Percentiles rank a stretch among this genome's conserved stretches.
These are phyloP conservation scores for Diaporthe eres DNA, from an alignment of 2,329 filamentous ascomycete species.

Conservation along the genomic window DNA sequence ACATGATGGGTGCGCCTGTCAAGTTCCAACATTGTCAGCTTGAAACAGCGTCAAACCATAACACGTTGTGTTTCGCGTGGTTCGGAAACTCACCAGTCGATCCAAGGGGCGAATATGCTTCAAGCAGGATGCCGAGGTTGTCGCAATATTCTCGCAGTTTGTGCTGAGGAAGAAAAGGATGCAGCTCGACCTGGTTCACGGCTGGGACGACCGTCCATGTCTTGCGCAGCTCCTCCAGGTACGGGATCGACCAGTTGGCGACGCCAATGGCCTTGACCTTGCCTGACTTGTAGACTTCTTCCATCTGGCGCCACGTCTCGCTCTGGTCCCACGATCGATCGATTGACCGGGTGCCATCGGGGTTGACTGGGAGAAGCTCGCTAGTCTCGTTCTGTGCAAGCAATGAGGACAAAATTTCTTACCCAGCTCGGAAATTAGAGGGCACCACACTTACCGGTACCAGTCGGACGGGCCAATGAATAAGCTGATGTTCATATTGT, in stretches of 20 bases:
- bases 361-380: conserved; percentile 45
- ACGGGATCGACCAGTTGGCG: conserved; percentile 49
- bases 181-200: conserved; percentile 49
- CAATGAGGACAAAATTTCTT: not conserved
- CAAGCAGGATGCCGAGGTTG: conserved; percentile 52
- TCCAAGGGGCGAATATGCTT: conserved; percentile 53
- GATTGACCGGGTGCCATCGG: conserved; percentile 47
- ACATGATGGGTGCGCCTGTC: conserved; percentile 32
- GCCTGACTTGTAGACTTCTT: conserved; percentile 34
- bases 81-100: conserved; percentile 2
- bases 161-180: conserved; percentile 55
- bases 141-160: conserved; percentile 53
- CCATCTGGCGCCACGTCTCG: conserved; percentile 32
- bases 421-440: not conserved
- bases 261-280: conserved; percentile 43
- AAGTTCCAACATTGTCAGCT: not conserved
- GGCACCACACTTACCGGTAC: not conserved
- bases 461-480: conserved; percentile 8
- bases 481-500: not conserved
- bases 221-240: conserved; percentile 48
- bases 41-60: not conserved
- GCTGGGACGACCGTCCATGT: conserved; percentile 40
- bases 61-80: not conserved
- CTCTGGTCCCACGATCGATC: conserved; percentile 40
- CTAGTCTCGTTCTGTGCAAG: conserved; percentile 30